Evolutionary conservation across 2,329 filamentous ascomycete genomes (phyloP), one percentile per base, ranked within the genome.

Genomic region (Microdochium bolleyi): DNA sequence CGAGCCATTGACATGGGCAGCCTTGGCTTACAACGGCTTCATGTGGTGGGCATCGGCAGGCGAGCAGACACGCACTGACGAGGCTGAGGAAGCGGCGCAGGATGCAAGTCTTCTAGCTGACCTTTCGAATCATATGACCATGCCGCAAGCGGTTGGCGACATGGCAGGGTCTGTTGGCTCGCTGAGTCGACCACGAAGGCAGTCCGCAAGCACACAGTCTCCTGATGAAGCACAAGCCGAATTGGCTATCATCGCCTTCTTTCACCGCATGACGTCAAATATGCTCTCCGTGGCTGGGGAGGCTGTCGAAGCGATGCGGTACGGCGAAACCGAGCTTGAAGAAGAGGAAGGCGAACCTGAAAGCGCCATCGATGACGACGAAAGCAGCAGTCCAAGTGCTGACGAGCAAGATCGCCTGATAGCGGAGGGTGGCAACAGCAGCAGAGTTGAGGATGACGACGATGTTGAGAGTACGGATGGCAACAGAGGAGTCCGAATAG

Each of bases 31-130:
- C 69, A 83, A 81, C 52, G 85, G 87, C 24, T 92, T 92, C 72
- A 89, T 92, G 80, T 94, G 89, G 89, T 94, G 89, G 89, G 88
- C 89, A 2, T 89, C 85, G 16, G 88, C 89, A 0, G 89, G 88
- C 54, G 89, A 94, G 68, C 81, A 86, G 66, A 73, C 79, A 8
- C 75, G 79, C 19, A 75, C 80, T 50, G 79, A 82, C 51, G 79
- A 84, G 56, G 75, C 79, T 21, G 82, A 85, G 58, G 80, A 83
- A 59, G 65, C 70, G 49, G 75, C 72, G 48, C 74, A 73, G 48
- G 83, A 86, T 60, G 72, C 75, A 8, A 67, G 75, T 2, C 73
- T 86, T 3, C 73, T 85, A 3, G 76, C 76, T 0, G 80, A 82
- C 51, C 61, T 84, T 3, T 64, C 67, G 38, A 46, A 22, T 13